These are phyloP conservation scores for Fusarium annulatum DNA, from an alignment of 2,329 filamentous ascomycete genomes.

Conservation along the genomic window DNA sequence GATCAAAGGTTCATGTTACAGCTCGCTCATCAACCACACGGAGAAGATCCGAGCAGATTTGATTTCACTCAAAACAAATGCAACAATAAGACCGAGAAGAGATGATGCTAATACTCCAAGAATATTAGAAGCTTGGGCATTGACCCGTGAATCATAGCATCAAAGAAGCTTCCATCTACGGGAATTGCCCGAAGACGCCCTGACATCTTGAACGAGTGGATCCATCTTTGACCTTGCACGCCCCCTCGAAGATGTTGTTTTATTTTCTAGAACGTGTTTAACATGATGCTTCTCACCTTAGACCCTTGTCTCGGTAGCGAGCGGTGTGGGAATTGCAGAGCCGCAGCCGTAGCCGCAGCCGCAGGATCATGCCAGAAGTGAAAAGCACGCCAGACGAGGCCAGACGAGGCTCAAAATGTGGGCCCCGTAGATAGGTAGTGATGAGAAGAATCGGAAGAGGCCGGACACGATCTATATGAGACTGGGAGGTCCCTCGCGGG, in stretches of 20 bases:
- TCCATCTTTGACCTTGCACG: background rate
- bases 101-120: background rate
- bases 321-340: slow-evolving; percentile 32
- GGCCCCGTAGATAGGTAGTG: slow-evolving; percentile 15
- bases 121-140: background rate
- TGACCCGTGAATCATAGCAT: background rate
- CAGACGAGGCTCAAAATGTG: slow-evolving; percentile 17
- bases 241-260: slow-evolving; percentile 14
- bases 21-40: slow-evolving; percentile 16
- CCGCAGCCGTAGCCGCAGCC: slow-evolving; percentile 10
- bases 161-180: slow-evolving; percentile 15
- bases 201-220: slow-evolving; percentile 19
- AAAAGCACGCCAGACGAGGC: slow-evolving; percentile 21
- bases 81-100: background rate
- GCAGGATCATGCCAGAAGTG: slow-evolving; percentile 32
- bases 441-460: slow-evolving; percentile 36
- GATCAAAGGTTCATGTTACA: background rate
- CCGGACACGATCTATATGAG: slow-evolving; percentile 18
- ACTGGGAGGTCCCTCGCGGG: slow-evolving; percentile 5
- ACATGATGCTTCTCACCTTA: slow-evolving; percentile 22
- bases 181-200: slow-evolving; percentile 39
- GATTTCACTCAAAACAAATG: slow-evolving; percentile 4
- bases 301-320: slow-evolving; percentile 20
- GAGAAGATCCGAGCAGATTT: slow-evolving; percentile 21
- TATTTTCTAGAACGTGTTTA: slow-evolving; percentile 17